phyloP scores from a whole-genome alignment of 148 eudicot genomes.

The Chenopodium quinoa region DNA sequence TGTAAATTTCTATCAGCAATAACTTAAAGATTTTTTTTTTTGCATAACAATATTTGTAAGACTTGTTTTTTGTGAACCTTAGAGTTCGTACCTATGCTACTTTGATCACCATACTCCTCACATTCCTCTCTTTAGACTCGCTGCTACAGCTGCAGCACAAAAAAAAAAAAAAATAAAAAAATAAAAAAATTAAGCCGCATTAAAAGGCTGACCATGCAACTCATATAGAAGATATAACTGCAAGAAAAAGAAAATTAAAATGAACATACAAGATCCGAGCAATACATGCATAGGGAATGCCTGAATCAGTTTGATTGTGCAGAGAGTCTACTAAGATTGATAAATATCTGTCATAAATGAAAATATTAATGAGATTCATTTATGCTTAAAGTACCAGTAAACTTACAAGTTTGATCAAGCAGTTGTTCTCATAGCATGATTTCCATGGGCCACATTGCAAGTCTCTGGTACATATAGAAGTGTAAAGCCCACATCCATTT shows the following conservation, averaged over 20 bases:
- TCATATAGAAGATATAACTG: not conserved
- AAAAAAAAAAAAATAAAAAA: no score
- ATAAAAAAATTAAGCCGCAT: not conserved
- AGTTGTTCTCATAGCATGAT: not conserved
- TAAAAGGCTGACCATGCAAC: not conserved
- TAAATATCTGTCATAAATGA: not conserved
- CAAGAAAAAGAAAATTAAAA: not conserved
- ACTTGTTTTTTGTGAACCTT: not conserved
- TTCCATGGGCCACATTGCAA: not conserved
- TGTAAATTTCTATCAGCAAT: not conserved
- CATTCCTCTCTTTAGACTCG: not conserved
- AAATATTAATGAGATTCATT: not conserved
- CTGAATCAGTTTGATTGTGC: not conserved
- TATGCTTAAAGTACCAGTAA: not conserved
- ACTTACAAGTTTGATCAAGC: not conserved
- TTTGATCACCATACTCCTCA: not conserved
- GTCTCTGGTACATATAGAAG: not conserved
- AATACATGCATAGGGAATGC: not conserved
- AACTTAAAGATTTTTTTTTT: not conserved
- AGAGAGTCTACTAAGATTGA: not conserved
- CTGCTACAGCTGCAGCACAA: not conserved
- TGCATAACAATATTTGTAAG: not conserved
- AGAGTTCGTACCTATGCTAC: not conserved
- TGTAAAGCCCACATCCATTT: no score
- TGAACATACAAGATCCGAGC: not conserved